These are phyloP conservation scores for Geotrichum citri-aurantii DNA, from an alignment of 1,139 yeast genomes.

Conservation along the genomic window DNA sequence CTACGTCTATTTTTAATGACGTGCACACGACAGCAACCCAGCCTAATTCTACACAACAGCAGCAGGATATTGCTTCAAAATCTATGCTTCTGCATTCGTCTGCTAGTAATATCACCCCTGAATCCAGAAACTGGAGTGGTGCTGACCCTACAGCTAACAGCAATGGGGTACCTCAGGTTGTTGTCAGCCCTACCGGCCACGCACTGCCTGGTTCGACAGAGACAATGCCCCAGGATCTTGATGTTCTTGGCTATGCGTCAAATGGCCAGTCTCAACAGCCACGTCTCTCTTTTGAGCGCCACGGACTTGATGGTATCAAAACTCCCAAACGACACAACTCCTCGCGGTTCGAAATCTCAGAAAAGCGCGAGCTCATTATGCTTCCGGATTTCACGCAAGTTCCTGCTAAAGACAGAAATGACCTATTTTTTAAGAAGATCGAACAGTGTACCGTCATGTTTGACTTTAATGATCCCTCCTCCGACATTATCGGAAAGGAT, in stretches of 20 bases:
- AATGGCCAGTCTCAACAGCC: slow-evolving; percentile 18
- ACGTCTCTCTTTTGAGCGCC: slow-evolving; percentile 34
- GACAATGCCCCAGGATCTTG: slow-evolving; percentile 38
- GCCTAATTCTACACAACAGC: slow-evolving; percentile 5
- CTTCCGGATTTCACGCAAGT: slow-evolving; percentile 90
- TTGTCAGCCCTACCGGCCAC: slow-evolving; percentile 22
- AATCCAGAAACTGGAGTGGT: not conserved
- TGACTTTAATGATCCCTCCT: slow-evolving; percentile 90
- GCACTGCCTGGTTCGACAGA: slow-evolving; percentile 37
- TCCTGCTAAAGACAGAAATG: slow-evolving; percentile 75
- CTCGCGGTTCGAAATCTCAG: slow-evolving; percentile 76
- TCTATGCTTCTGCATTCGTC: slow-evolving; percentile 2
- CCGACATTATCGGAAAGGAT: slow-evolving; percentile 89
- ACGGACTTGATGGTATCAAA: slow-evolving; percentile 53
- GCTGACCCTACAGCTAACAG: not conserved
- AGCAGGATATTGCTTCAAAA: not conserved
- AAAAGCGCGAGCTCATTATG: slow-evolving; percentile 68
- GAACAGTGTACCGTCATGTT: slow-evolving; percentile 94
- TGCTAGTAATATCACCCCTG: not conserved
- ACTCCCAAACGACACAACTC: slow-evolving; percentile 95
- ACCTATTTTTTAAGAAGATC: slow-evolving; percentile 77
- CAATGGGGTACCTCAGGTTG: slow-evolving; percentile 12
- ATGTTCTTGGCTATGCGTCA: slow-evolving; percentile 24
- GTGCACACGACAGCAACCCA: not conserved
- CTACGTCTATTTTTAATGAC: not conserved